A percentile compares a stretch with the other conserved stretches of the same genome.
Evolutionary conservation across 2,329 filamentous ascomycete genomes (phyloP).

Genomic region (Pseudogymnoascus sp.): DNA sequence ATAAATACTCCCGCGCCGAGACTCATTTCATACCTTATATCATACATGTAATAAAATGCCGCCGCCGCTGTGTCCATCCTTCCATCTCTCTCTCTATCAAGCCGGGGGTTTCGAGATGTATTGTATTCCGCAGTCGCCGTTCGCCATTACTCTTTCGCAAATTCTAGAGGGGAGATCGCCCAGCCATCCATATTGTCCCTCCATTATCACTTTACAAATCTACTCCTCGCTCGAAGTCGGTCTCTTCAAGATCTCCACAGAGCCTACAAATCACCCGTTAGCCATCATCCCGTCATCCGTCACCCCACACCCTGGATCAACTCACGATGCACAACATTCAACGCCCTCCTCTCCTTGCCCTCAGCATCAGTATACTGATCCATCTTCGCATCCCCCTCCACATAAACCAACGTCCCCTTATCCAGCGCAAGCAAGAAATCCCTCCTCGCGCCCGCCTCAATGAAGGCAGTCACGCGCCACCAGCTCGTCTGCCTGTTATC

Average conservation of each 20-base stretch:
- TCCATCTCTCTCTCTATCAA: neutral
- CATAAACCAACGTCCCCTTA: constrained; percentile 78
- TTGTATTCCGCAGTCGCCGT: neutral
- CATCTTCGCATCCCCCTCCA: constrained; percentile 76
- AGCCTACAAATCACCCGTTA: neutral
- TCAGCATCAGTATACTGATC: constrained; percentile 60
- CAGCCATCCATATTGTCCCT: neutral
- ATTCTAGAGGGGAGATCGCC: neutral
- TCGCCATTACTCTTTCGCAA: neutral
- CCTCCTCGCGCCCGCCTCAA: constrained; percentile 56
- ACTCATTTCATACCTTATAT: neutral
- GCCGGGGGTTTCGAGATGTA: neutral
- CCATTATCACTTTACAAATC: neutral
- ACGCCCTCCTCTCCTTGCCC: constrained; percentile 53
- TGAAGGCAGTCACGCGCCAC: constrained; percentile 74
- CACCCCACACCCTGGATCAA: constrained; percentile 19
- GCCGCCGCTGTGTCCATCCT: neutral
- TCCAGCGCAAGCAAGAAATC: constrained; percentile 66
- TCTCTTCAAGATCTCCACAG: constrained; percentile 3
- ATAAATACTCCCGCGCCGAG: constrained; percentile 1
- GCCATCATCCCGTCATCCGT: neutral
- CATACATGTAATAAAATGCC: neutral
- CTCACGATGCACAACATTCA: constrained; percentile 79
- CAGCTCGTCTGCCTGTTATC: constrained; percentile 75
- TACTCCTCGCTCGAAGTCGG: neutral